Percentiles rank a stretch among this genome's conserved stretches.
These are phyloP conservation scores for Aspergillus ustus DNA, from an alignment of 2,329 filamentous ascomycete species.

Conservation along the genomic window DNA sequence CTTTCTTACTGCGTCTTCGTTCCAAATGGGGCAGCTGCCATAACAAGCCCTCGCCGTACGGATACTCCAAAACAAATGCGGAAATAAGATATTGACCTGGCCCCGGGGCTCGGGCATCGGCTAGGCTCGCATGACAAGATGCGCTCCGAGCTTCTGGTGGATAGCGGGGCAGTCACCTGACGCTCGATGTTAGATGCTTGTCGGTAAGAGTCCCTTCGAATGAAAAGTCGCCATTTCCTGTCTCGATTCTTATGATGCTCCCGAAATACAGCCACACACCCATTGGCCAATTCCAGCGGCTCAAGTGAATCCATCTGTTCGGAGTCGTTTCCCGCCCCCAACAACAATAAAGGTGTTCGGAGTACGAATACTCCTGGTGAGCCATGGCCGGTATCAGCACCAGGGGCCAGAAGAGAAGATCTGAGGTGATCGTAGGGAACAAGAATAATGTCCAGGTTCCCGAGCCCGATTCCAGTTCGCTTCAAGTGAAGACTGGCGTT, in stretches of 20 bases:
- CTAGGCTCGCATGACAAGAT: not conserved
- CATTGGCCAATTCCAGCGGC: not conserved
- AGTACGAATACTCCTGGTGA: not conserved
- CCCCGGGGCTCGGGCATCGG: too few relatives aligned
- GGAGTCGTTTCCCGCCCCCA: not conserved
- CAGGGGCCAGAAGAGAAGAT: not conserved
- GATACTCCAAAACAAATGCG: not conserved
- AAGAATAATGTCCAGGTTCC: not conserved
- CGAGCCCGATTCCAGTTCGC: not conserved
- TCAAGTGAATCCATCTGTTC: not conserved
- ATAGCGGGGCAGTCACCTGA: constrained; percentile 8
- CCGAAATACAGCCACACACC: not conserved
- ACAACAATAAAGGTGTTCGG: not conserved
- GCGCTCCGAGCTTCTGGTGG: not conserved
- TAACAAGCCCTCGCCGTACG: not conserved
- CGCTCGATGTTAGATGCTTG: not conserved
- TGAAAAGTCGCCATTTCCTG: not conserved
- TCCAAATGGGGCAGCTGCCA: not conserved
- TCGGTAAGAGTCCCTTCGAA: not conserved
- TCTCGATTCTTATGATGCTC: not conserved
- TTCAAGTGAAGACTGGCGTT: not conserved
- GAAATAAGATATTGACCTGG: not conserved
- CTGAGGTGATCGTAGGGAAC: constrained; percentile 5
- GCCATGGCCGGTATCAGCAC: not conserved
- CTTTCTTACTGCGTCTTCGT: not conserved